Conservation (phyloP, 2,329 filamentous ascomycete genomes). For the Colletotrichum sp. region DNA sequence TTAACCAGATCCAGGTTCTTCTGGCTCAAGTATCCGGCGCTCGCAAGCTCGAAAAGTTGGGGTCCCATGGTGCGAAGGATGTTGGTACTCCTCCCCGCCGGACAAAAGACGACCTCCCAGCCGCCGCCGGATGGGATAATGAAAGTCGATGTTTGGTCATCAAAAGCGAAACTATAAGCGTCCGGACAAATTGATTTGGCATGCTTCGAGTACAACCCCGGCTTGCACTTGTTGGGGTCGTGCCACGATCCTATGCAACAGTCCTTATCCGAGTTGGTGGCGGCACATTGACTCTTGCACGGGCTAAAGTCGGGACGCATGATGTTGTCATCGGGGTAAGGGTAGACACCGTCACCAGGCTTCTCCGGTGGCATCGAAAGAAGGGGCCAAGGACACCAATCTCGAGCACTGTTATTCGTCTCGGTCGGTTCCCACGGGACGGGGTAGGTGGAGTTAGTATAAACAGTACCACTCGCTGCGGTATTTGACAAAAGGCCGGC, state of each 20-base stretch:
- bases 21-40: slow-evolving; percentile 40
- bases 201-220: slow-evolving; percentile 69
- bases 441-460: slow-evolving; percentile 69
- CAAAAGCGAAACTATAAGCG: slow-evolving; percentile 79
- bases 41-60: slow-evolving; percentile 54
- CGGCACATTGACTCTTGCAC: slow-evolving; percentile 78
- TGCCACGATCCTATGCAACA: slow-evolving; percentile 78
- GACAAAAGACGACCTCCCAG: slow-evolving; percentile 82
- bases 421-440: slow-evolving; percentile 69
- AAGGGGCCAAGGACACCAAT: slow-evolving; percentile 84
- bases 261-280: slow-evolving; percentile 68
- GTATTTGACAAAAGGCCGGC: slow-evolving; percentile 62
- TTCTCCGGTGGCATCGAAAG: slow-evolving; percentile 71
- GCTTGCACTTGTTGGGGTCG: slow-evolving; percentile 66
- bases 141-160: slow-evolving; percentile 64
- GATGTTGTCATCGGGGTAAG: slow-evolving; percentile 79
- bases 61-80: slow-evolving; percentile 58
- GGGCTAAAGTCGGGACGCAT: slow-evolving; percentile 76
- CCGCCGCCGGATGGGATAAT: slow-evolving; percentile 72
- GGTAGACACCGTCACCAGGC: slow-evolving; percentile 78
- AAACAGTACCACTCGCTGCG: slow-evolving; percentile 59
- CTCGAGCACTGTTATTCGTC: slow-evolving; percentile 60
- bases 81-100: slow-evolving; percentile 63
- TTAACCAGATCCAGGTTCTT: slow-evolving; percentile 26
- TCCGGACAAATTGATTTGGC: slow-evolving; percentile 83